Evolutionary conservation across 2,329 filamentous ascomycete species (phyloP).

Genomic region (Sporothrix humicola): DNA sequence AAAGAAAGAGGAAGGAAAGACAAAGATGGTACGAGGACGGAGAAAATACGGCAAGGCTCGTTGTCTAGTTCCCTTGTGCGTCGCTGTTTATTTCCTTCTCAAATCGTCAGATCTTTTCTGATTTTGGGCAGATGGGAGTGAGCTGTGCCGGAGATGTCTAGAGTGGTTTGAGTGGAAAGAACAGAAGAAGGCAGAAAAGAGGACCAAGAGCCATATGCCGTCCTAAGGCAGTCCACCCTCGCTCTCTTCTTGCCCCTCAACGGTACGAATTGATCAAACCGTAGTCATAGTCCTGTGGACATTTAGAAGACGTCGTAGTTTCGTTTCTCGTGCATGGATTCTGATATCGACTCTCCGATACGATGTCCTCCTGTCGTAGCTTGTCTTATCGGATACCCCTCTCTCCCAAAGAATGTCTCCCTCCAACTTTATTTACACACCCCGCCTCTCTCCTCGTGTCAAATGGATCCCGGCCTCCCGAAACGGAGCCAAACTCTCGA

Average conservation of each 20-base stretch:
- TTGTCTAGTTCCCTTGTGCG: background rate
- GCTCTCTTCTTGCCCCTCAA: background rate
- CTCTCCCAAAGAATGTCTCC: background rate
- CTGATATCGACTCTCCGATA: too few species aligned
- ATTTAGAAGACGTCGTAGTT: background rate
- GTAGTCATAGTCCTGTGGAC: background rate
- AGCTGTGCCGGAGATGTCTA: background rate
- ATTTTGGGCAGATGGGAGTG: background rate
- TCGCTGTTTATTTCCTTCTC: background rate
- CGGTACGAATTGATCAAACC: background rate
- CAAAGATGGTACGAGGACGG: background rate
- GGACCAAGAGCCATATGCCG: background rate
- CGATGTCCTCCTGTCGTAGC: background rate
- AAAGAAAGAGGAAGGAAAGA: background rate
- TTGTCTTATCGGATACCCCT: slow-evolving; percentile 11
- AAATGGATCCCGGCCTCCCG: slow-evolving; percentile 15
- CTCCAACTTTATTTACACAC: background rate
- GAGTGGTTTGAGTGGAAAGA: background rate
- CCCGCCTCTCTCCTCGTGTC: background rate
- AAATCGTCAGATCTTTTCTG: slow-evolving; percentile 20
- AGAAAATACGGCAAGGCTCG: background rate
- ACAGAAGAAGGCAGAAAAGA: background rate
- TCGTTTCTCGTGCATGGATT: background rate
- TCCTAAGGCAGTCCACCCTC: too few species aligned
- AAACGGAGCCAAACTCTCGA: background rate